These are phyloP conservation scores for Aurantiochytrium sp. DNA, from an alignment of 108 stramenopile genomes.

Conservation along the genomic window DNA sequence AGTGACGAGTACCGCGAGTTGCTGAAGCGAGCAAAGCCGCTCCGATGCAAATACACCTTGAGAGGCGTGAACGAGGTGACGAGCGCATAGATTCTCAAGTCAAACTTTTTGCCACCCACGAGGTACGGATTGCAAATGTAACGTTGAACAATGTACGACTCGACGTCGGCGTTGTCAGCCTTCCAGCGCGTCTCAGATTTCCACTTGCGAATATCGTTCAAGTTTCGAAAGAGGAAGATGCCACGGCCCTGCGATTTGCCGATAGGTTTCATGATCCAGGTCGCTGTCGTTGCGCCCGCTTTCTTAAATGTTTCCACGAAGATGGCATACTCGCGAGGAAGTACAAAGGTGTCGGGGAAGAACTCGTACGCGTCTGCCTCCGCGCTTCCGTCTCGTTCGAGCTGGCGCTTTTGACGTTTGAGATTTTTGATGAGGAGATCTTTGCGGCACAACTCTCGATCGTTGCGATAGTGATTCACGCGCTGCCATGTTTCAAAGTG, in stretches of 20 bases:
- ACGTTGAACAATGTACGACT: slow-evolving; percentile 58
- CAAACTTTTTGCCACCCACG: slow-evolving; percentile 61
- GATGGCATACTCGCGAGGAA: slow-evolving; percentile 53
- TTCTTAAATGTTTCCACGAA: slow-evolving; percentile 49
- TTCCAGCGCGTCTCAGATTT: slow-evolving; percentile 45
- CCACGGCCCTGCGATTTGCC: slow-evolving; percentile 55
- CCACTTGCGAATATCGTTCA: slow-evolving; percentile 54
- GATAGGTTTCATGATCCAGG: slow-evolving; percentile 68
- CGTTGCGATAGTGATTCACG: slow-evolving; percentile 51
- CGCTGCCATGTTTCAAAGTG: slow-evolving; percentile 44
- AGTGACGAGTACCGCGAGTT: slow-evolving; percentile 23
- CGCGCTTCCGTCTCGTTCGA: slow-evolving; percentile 29
- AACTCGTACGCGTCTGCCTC: slow-evolving; percentile 35
- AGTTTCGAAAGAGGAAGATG: slow-evolving; percentile 53
- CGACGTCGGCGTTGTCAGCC: slow-evolving; percentile 37
- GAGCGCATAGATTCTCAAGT: slow-evolving; percentile 55
- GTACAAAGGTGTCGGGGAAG: slow-evolving; percentile 49
- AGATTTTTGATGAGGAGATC: slow-evolving; percentile 53
- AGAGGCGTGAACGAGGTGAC: slow-evolving; percentile 55
- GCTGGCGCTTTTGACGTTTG: slow-evolving; percentile 34
- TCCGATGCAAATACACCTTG: slow-evolving; percentile 40
- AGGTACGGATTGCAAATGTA: slow-evolving; percentile 58
- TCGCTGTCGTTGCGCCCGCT: neutral
- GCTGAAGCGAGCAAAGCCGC: slow-evolving; percentile 47
- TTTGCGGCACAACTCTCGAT: slow-evolving; percentile 49